A percentile compares a stretch with the other conserved stretches of the same genome.
Conservation (phyloP, 2,329 filamentous ascomycete species). For the Monascus ruber region DNA sequence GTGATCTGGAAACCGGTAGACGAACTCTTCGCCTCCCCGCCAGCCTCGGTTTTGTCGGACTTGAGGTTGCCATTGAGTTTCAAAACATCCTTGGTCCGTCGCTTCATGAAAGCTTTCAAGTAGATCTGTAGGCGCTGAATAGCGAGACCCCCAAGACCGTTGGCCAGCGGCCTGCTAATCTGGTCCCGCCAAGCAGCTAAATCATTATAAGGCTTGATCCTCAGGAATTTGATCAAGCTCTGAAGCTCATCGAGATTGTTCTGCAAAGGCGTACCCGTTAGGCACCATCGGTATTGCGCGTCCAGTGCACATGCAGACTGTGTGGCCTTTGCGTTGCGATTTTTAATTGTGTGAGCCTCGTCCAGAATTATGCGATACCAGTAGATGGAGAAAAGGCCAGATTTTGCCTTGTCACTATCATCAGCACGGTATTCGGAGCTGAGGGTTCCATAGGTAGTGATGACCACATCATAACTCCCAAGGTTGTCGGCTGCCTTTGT, state of each 20-base stretch:
- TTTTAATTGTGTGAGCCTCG: slow-evolving; percentile 97
- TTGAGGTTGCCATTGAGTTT: slow-evolving; percentile 75
- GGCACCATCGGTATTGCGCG: slow-evolving; percentile 85
- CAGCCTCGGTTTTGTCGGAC: slow-evolving; percentile 45
- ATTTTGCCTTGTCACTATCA: slow-evolving; percentile 52
- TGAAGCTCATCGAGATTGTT: slow-evolving; percentile 97
- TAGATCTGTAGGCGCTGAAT: slow-evolving; percentile 77
- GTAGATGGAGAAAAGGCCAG: slow-evolving; percentile 78
- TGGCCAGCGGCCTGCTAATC: slow-evolving; percentile 82
- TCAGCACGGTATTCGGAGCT: slow-evolving; percentile 77
- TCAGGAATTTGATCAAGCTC: slow-evolving; percentile 81
- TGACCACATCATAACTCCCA: slow-evolving; percentile 81
- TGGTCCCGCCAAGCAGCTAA: slow-evolving; percentile 80
- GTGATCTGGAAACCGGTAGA: slow-evolving; percentile 77
- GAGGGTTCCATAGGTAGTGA: slow-evolving; percentile 93
- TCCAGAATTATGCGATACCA: slow-evolving; percentile 96
- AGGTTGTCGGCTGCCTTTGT: slow-evolving; percentile 69
- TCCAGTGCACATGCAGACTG: slow-evolving; percentile 79
- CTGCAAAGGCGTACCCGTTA: slow-evolving; percentile 94
- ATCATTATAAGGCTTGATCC: slow-evolving; percentile 84
- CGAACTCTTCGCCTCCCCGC: slow-evolving; percentile 41
- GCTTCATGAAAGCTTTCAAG: slow-evolving; percentile 91
- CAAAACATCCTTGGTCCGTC: slow-evolving; percentile 94
- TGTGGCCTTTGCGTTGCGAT: slow-evolving; percentile 88
- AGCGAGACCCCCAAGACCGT: slow-evolving; percentile 76